A percentile compares a stretch with the other conserved stretches of the same genome.
phyloP scores from a whole-genome alignment of 345 rosid genomes.

The Sonneratia caseolaris region DNA sequence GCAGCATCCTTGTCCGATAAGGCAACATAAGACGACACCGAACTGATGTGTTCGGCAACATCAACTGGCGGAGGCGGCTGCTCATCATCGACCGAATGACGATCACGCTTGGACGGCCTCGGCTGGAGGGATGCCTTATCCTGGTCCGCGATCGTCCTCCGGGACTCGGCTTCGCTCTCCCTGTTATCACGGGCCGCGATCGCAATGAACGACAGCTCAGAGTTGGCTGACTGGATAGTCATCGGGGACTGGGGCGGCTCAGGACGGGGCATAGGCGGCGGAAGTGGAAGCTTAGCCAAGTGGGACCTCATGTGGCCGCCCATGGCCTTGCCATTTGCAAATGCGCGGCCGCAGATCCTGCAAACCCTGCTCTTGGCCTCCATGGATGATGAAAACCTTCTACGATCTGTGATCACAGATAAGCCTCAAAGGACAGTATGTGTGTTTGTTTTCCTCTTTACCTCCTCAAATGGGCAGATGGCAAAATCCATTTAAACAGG shows the following conservation, averaged over 20 bases:
- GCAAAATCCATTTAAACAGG: background rate
- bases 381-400: conserved; percentile 10
- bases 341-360: conserved; percentile 42
- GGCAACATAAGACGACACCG: conserved; percentile 8
- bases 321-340: conserved; percentile 58
- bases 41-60: conserved; percentile 28
- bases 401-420: background rate
- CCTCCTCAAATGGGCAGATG: background rate
- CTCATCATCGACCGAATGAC: too few species aligned
- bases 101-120: background rate
- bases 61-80: conserved; percentile 14
- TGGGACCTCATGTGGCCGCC: conserved; percentile 76
- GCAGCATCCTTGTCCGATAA: conserved; percentile 27
- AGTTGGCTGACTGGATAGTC: conserved; percentile 13
- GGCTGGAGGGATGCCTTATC: background rate
- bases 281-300: conserved; percentile 29
- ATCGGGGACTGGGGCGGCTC: background rate
- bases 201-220: conserved; percentile 9
- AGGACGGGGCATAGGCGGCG: conserved; percentile 18
- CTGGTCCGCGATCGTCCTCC: background rate
- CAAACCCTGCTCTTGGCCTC: conserved; percentile 24
- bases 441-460: background rate
- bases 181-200: background rate
- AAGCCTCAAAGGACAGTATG: too few species aligned
- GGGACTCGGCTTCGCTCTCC: conserved; percentile 22